Evolutionary conservation across 2,329 filamentous ascomycete genomes (phyloP), one percentile per base, ranked within the genome.

Genomic region (Penicillium fuscoglaucum): DNA sequence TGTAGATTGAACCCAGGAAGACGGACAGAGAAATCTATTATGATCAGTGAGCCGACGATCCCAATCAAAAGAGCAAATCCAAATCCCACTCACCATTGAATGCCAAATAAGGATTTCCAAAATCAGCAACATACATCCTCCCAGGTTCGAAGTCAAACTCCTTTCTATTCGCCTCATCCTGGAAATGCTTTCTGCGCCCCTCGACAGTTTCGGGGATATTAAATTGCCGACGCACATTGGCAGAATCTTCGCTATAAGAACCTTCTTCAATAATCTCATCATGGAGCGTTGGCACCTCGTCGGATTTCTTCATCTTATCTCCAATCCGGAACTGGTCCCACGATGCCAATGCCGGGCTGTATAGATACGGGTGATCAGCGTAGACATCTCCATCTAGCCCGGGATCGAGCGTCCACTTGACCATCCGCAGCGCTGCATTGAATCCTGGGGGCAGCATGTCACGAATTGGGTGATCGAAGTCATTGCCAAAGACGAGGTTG

Each of bases 71-170:
- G 40, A 40, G 1, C 5, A 21, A 51, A 13, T 45, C n/a, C 12
- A 0, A 3, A 3, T 28, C 31, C 3, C 17, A 70, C 73, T 54
- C 65, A 85, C 84, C 84, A 69, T 87, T 89, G 73, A 98, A 97
- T 74, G 96, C 91, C 46, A 99, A 76, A 75, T 96, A 97, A 1
- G 90, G 89, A 73, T 98, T 98, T 75, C 88, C 96, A 75, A 99
- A 98, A 72, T 90, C 87, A 62, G 81, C 83, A 59, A 80, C 76
- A 75, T 90, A 90, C 57, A 80, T 76, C 62, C 85, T 78, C 0
- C 85, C 87, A 50, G 79, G 78, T 68, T 88, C 84, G 70, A 89
- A 90, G 12, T 76, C 78, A 69, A 88, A 90, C 2, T 74, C 72
- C 62, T 81, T 80, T 63, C 86, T 76, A 57, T 83, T 80, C 24